These are phyloP conservation scores for Papilionanthe hybrid DNA, from an alignment of 116 monocot species.

Conservation along the genomic window DNA sequence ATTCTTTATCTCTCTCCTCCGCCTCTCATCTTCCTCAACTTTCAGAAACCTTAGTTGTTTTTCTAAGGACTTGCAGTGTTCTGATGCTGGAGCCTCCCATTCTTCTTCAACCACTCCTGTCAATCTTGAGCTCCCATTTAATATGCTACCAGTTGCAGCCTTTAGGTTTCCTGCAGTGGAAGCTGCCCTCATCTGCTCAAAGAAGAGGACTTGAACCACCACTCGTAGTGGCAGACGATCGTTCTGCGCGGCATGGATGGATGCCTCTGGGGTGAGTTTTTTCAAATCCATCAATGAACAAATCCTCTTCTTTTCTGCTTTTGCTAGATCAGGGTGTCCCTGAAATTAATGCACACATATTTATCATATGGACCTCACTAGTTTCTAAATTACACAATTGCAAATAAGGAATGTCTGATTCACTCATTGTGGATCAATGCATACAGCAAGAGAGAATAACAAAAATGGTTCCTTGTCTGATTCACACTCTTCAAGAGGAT, in stretches of 20 bases:
- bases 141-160: not conserved
- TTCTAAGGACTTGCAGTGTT: slow-evolving; percentile 16
- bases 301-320: slow-evolving; percentile 69
- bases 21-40: slow-evolving; percentile 8
- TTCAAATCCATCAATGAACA: slow-evolving; percentile 65
- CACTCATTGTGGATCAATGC: no score
- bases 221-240: slow-evolving; percentile 70
- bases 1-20: slow-evolving; percentile 13
- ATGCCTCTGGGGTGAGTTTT: slow-evolving; percentile 76
- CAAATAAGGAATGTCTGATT: no score
- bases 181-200: slow-evolving; percentile 52
- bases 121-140: slow-evolving; percentile 21
- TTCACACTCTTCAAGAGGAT: no score
- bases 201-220: slow-evolving; percentile 87
- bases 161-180: not conserved
- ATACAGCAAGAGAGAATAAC: no score
- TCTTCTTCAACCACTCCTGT: slow-evolving; percentile 27
- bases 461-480: no score
- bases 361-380: no score
- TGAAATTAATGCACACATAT: slow-evolving; percentile 22
- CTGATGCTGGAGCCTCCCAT: slow-evolving; percentile 12
- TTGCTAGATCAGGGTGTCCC: slow-evolving; percentile 59
- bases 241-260: slow-evolving; percentile 71
- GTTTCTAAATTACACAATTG: no score
- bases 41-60: slow-evolving; percentile 29